Base-by-base conservation (phyloP, 352 stramenopile species). In the Phytophthora cactorum region DNA sequence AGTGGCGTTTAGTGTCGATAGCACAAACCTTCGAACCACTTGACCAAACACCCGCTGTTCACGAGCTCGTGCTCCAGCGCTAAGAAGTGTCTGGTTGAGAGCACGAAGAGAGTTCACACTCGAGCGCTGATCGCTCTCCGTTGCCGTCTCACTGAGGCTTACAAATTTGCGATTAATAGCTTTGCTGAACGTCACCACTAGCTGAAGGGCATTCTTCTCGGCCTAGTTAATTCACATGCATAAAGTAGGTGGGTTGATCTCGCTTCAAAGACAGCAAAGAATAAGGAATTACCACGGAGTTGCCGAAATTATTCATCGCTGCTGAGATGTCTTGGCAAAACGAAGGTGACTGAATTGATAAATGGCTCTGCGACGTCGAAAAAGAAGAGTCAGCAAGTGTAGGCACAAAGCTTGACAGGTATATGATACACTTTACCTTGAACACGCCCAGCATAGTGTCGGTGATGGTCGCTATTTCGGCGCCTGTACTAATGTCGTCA, bases 181-280 rank as follows among this genome's bases (percentile, higher is more conserved):
- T 69, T 89, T 93, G 56, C 71, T 90, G 7, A 94, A 73, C 0
- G 88, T 94, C 8, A 92, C 74, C 5, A 96, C 59, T 4, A 96
- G 54, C 32, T 96, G 88, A 8, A 89, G 84, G 1, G 82, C 79
- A 61, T 93, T 93, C 51, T 77, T 80, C 27, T 92, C 82, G 9
- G 79, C 78, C 87, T 95, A 56, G 9, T 38, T 17, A 4, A 34
- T 31, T 15, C 31, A 56, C 10, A 43, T 4, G 36, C 36, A 12
- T 43, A 43, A 43, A 43, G 36, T 22, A 22, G 34, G 11, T 41
- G 34, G 6, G 11, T 12, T 41, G 11, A 41, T 6, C 34, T 41
- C 34, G 34, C 34, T 41, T 41, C n/a, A n/a, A n/a, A n/a, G n/a
- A n/a, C n/a, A n/a, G n/a, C n/a, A n/a, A n/a, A n/a, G n/a, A 41